Percentiles rank a stretch among this genome's conserved stretches.
Conservation (phyloP, 2,329 filamentous ascomycete species). For the Colletotrichum truncatum region DNA sequence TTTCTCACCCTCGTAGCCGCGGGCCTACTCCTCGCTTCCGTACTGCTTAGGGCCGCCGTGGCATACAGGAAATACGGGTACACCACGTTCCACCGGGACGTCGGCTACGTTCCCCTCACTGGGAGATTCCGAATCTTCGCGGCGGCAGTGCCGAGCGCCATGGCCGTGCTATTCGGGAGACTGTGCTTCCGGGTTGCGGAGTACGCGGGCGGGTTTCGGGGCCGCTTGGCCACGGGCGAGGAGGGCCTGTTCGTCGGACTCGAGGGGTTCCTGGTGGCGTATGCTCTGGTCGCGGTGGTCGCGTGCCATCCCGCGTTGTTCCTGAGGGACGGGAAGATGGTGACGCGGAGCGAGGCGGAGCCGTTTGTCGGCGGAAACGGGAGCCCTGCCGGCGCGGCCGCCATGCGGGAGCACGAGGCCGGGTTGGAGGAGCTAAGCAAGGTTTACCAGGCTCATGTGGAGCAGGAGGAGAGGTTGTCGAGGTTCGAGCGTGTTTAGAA, state of each 20-base stretch:
- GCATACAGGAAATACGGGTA: conserved; percentile 37
- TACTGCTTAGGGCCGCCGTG: conserved; percentile 34
- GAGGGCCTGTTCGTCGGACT: conserved; percentile 37
- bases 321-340: conserved; percentile 14
- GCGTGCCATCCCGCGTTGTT: conserved; percentile 39
- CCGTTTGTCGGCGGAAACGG: conserved; percentile 7
- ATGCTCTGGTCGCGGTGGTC: conserved; percentile 38
- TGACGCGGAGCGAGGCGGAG: conserved; percentile 5
- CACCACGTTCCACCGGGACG: conserved; percentile 38
- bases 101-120: conserved; percentile 36
- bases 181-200: conserved; percentile 38
- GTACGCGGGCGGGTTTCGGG: conserved; percentile 36
- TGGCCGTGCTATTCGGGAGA: conserved; percentile 36
- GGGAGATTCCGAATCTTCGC: conserved; percentile 38
- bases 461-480: conserved; percentile 14
- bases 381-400: not conserved
- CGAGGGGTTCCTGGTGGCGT: conserved; percentile 40
- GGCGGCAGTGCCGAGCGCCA: conserved; percentile 34
- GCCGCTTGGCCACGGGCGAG: conserved; percentile 36
- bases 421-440: conserved; percentile 27
- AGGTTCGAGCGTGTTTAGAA: conserved; percentile 3
- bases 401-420: conserved; percentile 1
- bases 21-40: conserved; percentile 35
- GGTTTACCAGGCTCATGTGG: conserved; percentile 20
- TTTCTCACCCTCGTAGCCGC: conserved; percentile 35